Base-by-base conservation (phyloP, 2,329 filamentous ascomycete genomes). In the Beauveria sp. region DNA sequence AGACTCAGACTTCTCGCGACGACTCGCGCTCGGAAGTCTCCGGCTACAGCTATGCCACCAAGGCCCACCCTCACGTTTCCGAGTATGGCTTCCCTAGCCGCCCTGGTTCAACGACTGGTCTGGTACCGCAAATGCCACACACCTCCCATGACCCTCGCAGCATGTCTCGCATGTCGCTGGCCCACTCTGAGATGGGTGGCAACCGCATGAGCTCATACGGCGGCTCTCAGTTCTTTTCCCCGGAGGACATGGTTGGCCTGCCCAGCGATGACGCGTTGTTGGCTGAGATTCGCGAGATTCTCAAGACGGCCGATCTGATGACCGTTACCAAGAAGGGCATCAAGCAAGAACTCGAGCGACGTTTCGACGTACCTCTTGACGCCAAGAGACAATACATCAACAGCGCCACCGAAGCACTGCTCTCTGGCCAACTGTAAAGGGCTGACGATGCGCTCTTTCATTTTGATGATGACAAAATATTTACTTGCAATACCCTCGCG, bases 321-420 rank as follows among this genome's bases (percentile, higher is more conserved):
- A 92, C 85, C 5, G 91, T 99, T 48, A 99, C 94, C 66, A 99
- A 99, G 86, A 99, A 99, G 85, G 91, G 90, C 68, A 90, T 99
- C 76, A 97, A 97, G 82, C 77, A 84, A 67, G 94, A 99, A 78
- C 78, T 99, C 62, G 94, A 99, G 81, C 85, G 86, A 70, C 84
- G 92, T 64, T 99, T 99, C 70, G 90, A 90, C 64, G 87, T 96
- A 64, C 84, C 87, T 62, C 82, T 99, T 62, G 92, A 97, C 72
- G 80, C 86, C 59, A 96, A 91, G 82, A 88, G 92, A 75, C 86
- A 90, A 62, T 99, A 97, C 75, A 97, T 99, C 72, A 92, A 92
- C 74, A 92, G 87, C 77, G 90, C 90, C 66, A 92, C 90, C 62
- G 90, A 92, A 75, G 89, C 89, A 57, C 80, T 92, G 64, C 79